Conservation (phyloP, 257 asterid genomes). For the Gynochthodes officinalis region DNA sequence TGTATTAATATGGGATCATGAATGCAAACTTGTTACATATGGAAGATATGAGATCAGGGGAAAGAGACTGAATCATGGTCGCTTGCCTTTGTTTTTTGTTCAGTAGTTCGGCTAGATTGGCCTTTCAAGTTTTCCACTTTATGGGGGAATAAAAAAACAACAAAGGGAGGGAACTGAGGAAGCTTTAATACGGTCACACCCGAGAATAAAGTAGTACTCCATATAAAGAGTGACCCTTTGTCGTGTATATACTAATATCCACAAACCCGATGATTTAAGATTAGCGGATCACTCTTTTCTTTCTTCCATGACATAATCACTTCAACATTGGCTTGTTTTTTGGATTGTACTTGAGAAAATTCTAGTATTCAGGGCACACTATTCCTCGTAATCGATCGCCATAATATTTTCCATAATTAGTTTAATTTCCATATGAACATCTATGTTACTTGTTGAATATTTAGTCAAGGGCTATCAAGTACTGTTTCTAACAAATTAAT, state of each 20-base stretch:
- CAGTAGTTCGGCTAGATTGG: neutral
- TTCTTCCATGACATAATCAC: neutral
- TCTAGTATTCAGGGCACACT: too few relatives aligned
- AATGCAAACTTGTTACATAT: neutral
- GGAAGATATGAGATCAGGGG: neutral
- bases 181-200: conserved; percentile 28
- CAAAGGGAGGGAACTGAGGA: conserved; percentile 29
- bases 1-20: too few relatives aligned
- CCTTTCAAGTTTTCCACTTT: conserved; percentile 17
- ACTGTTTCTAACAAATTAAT: neutral
- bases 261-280: conserved; percentile 22
- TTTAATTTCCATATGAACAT: too few relatives aligned
- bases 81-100: conserved; percentile 23
- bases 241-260: conserved; percentile 28
- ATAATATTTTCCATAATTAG: neutral
- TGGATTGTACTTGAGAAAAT: too few relatives aligned
- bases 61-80: conserved; percentile 21
- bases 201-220: conserved; percentile 21
- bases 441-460: too few relatives aligned
- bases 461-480: too few relatives aligned
- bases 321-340: neutral
- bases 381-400: too few relatives aligned
- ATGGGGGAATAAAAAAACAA: conserved; percentile 33
- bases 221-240: conserved; percentile 34
- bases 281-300: conserved; percentile 34